These are phyloP conservation scores for Saturnispora dispora DNA, from an alignment of 805 yeast genomes.

Conservation along the genomic window DNA sequence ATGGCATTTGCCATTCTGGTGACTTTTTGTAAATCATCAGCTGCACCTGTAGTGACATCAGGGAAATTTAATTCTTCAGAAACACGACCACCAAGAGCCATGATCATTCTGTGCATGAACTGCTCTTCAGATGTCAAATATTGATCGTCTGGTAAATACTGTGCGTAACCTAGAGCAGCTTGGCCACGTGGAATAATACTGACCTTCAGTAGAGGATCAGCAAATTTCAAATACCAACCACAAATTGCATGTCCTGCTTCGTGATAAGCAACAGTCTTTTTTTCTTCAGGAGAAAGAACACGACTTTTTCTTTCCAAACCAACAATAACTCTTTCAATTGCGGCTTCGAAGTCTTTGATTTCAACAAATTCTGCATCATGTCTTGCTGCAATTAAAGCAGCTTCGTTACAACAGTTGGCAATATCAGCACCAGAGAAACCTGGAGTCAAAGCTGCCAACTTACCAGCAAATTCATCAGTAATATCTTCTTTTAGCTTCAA, in stretches of 20 bases:
- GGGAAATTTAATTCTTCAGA: conserved; percentile 88
- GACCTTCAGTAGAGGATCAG: conserved; percentile 91
- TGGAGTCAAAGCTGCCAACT: conserved; percentile 91
- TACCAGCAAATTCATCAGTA: conserved; percentile 60
- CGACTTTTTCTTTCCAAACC: conserved; percentile 89
- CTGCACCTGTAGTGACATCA: conserved; percentile 93
- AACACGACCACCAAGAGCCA: conserved; percentile 97
- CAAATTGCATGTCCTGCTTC: conserved; percentile 99
- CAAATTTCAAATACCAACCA: conserved; percentile 88
- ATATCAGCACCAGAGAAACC: conserved; percentile 99
- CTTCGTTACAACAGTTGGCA: conserved; percentile 94
- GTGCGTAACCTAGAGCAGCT: conserved; percentile 96
- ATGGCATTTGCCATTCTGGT: conserved; percentile 87
- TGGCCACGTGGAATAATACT: conserved; percentile 96
- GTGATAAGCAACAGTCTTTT: conserved; percentile 87
- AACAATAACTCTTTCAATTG: conserved; percentile 94
- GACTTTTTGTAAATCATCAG: conserved; percentile 93
- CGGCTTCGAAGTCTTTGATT: conserved; percentile 80
- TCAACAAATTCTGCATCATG: conserved; percentile 60
- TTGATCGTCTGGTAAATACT: conserved; percentile 89
- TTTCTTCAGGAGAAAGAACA: conserved; percentile 77
- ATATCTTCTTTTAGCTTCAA: conserved; percentile 47
- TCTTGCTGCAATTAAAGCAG: conserved; percentile 95
- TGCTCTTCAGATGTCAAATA: conserved; percentile 74
- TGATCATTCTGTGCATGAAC: conserved; percentile 74